A percentile compares a stretch with the other conserved stretches of the same genome.
Evolutionary conservation across 78 protist genomes (phyloP).

Genomic region (Emiliania huxleyi): DNA sequence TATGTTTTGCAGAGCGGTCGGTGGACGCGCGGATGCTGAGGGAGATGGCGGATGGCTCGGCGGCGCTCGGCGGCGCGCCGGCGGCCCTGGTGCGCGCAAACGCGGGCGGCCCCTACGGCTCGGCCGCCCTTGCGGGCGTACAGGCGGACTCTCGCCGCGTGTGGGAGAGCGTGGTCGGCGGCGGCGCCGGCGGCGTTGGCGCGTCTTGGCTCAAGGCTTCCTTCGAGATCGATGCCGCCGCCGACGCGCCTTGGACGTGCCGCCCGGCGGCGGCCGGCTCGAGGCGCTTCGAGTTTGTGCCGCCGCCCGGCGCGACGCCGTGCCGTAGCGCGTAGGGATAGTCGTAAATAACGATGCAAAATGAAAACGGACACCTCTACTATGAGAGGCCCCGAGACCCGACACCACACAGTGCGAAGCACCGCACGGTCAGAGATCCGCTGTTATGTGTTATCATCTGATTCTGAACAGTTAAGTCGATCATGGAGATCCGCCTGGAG

Average conservation of each 20-base stretch:
- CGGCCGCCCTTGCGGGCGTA: background rate
- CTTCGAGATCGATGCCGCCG: background rate
- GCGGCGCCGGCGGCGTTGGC: background rate
- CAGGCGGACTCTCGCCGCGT: background rate
- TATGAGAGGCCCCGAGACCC: no score
- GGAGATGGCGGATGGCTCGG: background rate
- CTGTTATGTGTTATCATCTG: no score
- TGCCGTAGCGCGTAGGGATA: background rate
- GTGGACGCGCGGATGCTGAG: constrained; percentile 17
- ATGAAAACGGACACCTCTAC: no score
- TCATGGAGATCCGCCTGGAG: no score
- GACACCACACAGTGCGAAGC: no score
- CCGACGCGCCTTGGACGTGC: no score
- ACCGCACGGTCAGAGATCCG: no score
- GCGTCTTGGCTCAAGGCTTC: constrained; percentile 1
- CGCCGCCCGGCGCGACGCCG: background rate
- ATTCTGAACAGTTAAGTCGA: no score
- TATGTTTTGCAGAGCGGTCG: background rate
- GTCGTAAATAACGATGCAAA: background rate
- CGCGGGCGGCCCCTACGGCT: constrained; percentile 36
- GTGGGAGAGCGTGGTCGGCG: background rate
- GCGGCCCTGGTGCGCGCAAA: background rate
- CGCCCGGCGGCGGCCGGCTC: background rate
- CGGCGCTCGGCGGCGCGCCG: background rate
- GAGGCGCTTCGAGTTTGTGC: background rate